Evolutionary conservation across 768 basidiomycete genomes (phyloP), one percentile per base, ranked within the genome.

Genomic region (Dacryopinax primogenitus): DNA sequence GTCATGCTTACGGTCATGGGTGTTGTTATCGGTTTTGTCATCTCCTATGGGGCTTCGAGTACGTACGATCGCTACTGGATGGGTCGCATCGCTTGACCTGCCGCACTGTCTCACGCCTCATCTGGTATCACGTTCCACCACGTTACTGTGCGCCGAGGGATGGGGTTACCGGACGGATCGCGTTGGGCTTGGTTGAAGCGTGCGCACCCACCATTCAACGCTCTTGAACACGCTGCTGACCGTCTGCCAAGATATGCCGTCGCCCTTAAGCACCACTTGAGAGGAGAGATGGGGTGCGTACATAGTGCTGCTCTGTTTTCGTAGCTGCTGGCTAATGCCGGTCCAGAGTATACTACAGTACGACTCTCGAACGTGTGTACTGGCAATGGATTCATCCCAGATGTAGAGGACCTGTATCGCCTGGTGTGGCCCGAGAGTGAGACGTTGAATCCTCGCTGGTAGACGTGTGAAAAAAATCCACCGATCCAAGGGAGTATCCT

Each of bases 1-100:
- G 78, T 85, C 16, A 80, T 85, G 79, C 74, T 86, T 61, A 85
- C 82, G 0, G 82, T 85, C 2, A 79, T 85, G 74, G 84, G 85
- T 76, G 84, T 86, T 66, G 84, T 87, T 15, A 77, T 80, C 65
- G 79, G 78, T 63, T 79, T 80, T 66, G 79, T 79, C 0, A 84
- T 87, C 33, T 83, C 84, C 0, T 86, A 84, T 73, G 79, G 85
- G n/a, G 83, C 84, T 1, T 79, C 76, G 64, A 84, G 82, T 65
- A 84, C 83, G 81, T 83, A 66, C 58, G 80, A 68, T 23, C 11
- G 34, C 61, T 67, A 65, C 37, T 61, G 61, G 33, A 41, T 62
- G 62, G 67, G 67, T 44, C 35, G 67, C 47, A 51, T 39, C 18
- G 45, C 62, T 28, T 67, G 84, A 81, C 79, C 62, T 70, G 78